Percentiles rank a stretch among this genome's conserved stretches.
phyloP scores from a whole-genome alignment of 2,329 filamentous ascomycete species.

The Fusarium avenaceum region DNA sequence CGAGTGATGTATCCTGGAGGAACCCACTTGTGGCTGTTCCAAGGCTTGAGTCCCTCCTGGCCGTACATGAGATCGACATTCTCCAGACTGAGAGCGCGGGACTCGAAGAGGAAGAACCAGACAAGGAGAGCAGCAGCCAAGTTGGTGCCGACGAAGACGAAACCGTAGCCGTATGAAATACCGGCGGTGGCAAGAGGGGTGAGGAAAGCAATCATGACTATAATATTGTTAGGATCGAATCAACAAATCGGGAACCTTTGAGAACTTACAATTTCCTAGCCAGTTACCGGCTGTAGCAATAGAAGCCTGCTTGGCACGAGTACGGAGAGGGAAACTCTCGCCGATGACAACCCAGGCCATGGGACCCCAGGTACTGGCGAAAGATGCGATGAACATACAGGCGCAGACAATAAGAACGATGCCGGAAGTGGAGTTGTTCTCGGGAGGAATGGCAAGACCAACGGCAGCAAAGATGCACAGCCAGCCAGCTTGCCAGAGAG shows the following conservation, averaged over 20 bases:
- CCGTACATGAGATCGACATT: conserved; percentile 80
- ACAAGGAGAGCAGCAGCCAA: conserved; percentile 70
- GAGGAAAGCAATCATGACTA: conserved; percentile 75
- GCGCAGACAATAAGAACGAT: conserved; percentile 79
- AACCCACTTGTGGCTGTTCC: conserved; percentile 69
- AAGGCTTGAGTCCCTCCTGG: conserved; percentile 68
- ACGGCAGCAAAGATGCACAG: conserved; percentile 74
- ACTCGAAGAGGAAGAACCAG: conserved; percentile 79
- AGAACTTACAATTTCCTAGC: conserved; percentile 68
- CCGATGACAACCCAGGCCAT: conserved; percentile 77
- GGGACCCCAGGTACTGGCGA: conserved; percentile 78
- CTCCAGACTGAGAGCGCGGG: conserved; percentile 74
- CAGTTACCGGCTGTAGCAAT: conserved; percentile 69
- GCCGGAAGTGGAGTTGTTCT: conserved; percentile 63
- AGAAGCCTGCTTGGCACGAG: conserved; percentile 67
- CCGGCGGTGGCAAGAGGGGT: conserved; percentile 73
- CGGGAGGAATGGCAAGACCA: conserved; percentile 61
- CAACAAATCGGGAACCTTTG: fast-evolving
- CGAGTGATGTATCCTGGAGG: conserved; percentile 61
- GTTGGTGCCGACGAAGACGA: conserved; percentile 75
- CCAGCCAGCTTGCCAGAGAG: conserved; percentile 76
- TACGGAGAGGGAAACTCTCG: conserved; percentile 73
- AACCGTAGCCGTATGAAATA: conserved; percentile 74
- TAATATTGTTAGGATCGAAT: conserved; percentile 17
- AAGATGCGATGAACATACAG: conserved; percentile 81